These are phyloP conservation scores for Cryptococcus sp. DNA, from an alignment of 1,284 basidiomycete genomes.

Conservation along the genomic window DNA sequence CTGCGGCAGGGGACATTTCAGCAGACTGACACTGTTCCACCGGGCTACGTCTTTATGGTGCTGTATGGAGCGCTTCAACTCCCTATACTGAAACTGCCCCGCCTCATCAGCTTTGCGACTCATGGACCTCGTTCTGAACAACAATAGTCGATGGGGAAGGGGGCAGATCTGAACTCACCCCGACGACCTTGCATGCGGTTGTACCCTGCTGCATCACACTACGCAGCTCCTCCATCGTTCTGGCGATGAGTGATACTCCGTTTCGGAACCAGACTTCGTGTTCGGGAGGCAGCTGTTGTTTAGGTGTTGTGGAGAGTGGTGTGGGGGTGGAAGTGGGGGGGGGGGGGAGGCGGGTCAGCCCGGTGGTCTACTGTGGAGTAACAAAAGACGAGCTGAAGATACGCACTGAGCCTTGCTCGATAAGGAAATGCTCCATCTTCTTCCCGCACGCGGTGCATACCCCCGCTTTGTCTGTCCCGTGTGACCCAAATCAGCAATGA, in stretches of 20 bases:
- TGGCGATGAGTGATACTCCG: neutral
- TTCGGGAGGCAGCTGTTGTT: conserved; percentile 3
- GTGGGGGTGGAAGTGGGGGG: neutral
- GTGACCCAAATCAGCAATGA: neutral
- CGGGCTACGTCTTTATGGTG: neutral
- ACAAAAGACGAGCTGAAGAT: neutral
- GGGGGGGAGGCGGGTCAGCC: neutral
- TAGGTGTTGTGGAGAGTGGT: neutral
- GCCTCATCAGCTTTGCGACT: neutral
- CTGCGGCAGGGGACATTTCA: neutral
- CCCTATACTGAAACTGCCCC: conserved; percentile 4
- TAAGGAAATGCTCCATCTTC: conserved; percentile 6
- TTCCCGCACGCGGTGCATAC: conserved; percentile 18
- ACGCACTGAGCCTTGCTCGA: conserved; percentile 14
- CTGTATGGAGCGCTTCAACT: conserved; percentile 2
- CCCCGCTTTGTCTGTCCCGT: conserved; percentile 14
- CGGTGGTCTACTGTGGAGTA: neutral
- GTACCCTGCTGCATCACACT: neutral
- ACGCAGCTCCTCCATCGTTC: neutral
- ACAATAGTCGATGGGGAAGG: too few species aligned
- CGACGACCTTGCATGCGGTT: neutral
- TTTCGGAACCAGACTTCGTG: conserved; percentile 7
- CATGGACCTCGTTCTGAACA: neutral
- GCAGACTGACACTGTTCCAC: neutral
- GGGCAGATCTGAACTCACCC: neutral